Evolutionary conservation across 1,139 yeast species (phyloP).

Genomic region (Eremothecium coryli): DNA sequence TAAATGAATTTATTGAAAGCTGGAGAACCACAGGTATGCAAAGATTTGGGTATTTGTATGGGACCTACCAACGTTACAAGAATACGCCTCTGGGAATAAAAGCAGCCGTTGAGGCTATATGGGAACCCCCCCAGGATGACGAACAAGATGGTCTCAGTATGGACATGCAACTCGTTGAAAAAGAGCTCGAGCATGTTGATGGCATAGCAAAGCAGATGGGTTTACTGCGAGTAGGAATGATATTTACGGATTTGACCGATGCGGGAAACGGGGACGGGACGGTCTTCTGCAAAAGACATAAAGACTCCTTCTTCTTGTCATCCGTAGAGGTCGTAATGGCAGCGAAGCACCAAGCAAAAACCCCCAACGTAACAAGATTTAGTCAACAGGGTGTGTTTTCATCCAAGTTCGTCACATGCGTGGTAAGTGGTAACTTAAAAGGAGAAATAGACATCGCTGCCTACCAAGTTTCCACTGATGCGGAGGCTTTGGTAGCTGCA

Average conservation of each 20-base stretch:
- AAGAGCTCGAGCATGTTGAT: constrained; percentile 55
- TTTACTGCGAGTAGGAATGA: constrained; percentile 64
- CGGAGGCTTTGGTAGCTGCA: constrained; percentile 82
- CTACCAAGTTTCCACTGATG: constrained; percentile 81
- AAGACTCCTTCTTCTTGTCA: constrained; percentile 79
- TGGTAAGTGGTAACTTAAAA: constrained; percentile 71
- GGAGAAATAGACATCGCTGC: constrained; percentile 89
- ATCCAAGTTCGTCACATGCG: constrained; percentile 89
- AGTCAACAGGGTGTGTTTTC: constrained; percentile 61
- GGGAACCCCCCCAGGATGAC: constrained; percentile 85
- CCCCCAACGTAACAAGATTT: constrained; percentile 62
- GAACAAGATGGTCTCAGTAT: constrained; percentile 79
- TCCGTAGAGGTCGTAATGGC: constrained; percentile 84
- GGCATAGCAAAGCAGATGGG: constrained; percentile 54
- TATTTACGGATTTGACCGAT: constrained; percentile 85
- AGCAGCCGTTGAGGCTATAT: constrained; percentile 87
- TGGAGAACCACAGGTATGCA: constrained; percentile 90
- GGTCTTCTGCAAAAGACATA: constrained; percentile 87
- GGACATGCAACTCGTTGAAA: constrained; percentile 36
- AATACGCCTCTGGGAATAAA: constrained; percentile 79
- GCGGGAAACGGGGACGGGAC: constrained; percentile 80
- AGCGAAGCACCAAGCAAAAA: constrained; percentile 59
- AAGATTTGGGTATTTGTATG: constrained; percentile 77
- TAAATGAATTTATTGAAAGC: constrained; percentile 75
- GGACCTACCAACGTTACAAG: constrained; percentile 67